A percentile compares a stretch with the other conserved stretches of the same genome.
phyloP scores from a whole-genome alignment of 805 yeast genomes.

The Ogataea neopini region DNA sequence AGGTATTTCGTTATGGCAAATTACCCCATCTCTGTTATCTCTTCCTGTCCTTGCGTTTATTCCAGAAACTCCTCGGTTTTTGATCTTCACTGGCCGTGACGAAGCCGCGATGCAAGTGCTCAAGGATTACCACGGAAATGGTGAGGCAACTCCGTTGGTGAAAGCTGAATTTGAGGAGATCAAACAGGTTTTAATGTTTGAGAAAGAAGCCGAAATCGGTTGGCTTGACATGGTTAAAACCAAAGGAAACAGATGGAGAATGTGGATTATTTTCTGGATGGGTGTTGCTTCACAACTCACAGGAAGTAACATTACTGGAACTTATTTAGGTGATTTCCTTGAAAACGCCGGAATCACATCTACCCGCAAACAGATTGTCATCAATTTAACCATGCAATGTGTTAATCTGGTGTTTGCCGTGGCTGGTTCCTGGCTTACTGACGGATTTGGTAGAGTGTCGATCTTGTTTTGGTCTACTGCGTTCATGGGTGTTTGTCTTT shows the following conservation, averaged over 20 bases:
- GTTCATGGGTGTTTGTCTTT: slow-evolving; percentile 29
- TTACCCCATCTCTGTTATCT: slow-evolving; percentile 28
- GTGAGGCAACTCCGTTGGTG: slow-evolving; percentile 22
- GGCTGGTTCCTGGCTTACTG: slow-evolving; percentile 28
- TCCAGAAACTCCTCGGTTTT: slow-evolving; percentile 38
- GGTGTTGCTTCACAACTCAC: slow-evolving; percentile 31
- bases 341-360: slow-evolving; percentile 28
- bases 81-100: slow-evolving; percentile 28
- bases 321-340: slow-evolving; percentile 38
- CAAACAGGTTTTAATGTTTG: slow-evolving; percentile 23
- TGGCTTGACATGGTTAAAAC: slow-evolving; percentile 28
- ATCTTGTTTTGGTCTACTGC: slow-evolving; percentile 27
- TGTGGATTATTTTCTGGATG: slow-evolving; percentile 31
- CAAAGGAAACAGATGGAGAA: slow-evolving; percentile 26
- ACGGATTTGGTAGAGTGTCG: slow-evolving; percentile 27
- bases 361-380: slow-evolving; percentile 27
- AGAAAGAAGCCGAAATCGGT: slow-evolving; percentile 23
- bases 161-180: slow-evolving; percentile 28
- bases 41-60: slow-evolving; percentile 24
- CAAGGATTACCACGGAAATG: slow-evolving; percentile 27
- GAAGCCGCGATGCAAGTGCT: slow-evolving; percentile 33
- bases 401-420: slow-evolving; percentile 28
- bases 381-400: slow-evolving; percentile 30
- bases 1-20: slow-evolving; percentile 30
- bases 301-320: slow-evolving; percentile 30